Conservation (phyloP, 768 basidiomycete genomes). For the Porpolomopsis calyptriformis region DNA sequence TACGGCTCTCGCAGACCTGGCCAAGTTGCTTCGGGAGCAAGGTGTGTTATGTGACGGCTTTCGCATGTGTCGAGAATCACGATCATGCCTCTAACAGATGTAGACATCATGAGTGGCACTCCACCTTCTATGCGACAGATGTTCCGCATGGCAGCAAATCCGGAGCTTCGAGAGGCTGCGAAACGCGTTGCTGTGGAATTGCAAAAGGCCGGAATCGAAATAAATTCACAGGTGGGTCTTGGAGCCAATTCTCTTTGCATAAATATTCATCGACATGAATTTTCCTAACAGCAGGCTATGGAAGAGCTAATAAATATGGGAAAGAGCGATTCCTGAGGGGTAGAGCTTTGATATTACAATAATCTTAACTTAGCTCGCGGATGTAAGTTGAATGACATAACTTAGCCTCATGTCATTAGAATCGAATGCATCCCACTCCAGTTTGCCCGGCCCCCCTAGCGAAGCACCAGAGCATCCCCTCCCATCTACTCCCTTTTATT, state of each 20-base stretch:
- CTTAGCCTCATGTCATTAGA: no score
- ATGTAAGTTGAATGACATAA: no score
- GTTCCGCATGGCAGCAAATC: slow-evolving; percentile 41
- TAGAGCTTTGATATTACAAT: background rate
- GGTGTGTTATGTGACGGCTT: slow-evolving; percentile 3
- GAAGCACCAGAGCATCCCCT: slow-evolving; percentile 32
- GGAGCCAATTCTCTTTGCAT: background rate
- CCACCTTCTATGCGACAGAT: slow-evolving; percentile 42
- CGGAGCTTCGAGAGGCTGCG: slow-evolving; percentile 42
- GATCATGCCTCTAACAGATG: slow-evolving; percentile 24
- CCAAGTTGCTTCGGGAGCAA: slow-evolving; percentile 37
- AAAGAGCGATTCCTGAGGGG: slow-evolving; percentile 8
- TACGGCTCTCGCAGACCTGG: slow-evolving; percentile 35
- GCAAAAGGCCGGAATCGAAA: slow-evolving; percentile 49
- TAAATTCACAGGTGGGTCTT: slow-evolving; percentile 40
- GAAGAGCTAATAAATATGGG: slow-evolving; percentile 29
- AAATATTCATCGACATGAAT: background rate
- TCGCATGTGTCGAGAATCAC: background rate
- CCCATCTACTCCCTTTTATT: slow-evolving; percentile 54
- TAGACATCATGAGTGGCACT: slow-evolving; percentile 34
- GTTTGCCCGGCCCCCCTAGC: background rate
- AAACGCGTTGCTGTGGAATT: slow-evolving; percentile 38
- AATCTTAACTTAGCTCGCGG: no score
- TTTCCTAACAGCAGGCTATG: slow-evolving; percentile 33
- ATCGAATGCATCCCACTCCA: no score